A percentile compares a stretch with the other conserved stretches of the same genome.
Evolutionary conservation across 345 rosid species (phyloP).

Genomic region (Theobroma cacao): DNA sequence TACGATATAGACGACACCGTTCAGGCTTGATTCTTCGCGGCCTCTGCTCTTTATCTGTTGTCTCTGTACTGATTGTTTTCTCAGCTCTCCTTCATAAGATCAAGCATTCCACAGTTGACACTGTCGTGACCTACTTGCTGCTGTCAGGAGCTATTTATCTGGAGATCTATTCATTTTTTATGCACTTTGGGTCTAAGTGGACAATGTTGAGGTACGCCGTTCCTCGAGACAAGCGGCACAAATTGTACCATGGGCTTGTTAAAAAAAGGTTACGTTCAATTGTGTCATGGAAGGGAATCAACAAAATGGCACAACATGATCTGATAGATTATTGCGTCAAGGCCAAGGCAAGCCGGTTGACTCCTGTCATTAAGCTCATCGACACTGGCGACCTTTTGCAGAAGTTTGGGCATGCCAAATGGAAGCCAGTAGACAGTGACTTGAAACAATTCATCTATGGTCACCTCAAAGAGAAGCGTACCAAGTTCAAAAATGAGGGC

Average conservation of each 20-base stretch:
- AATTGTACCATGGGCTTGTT: not conserved
- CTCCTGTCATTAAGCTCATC: not conserved
- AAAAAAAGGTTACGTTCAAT: not conserved
- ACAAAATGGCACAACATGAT: constrained; percentile 20
- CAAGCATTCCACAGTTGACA: not conserved
- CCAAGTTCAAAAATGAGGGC: not conserved
- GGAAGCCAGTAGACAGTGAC: not conserved
- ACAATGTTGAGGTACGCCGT: not conserved
- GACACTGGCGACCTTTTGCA: not conserved
- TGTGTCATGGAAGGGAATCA: not conserved
- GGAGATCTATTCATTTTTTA: constrained; percentile 13
- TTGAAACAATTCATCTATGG: not conserved
- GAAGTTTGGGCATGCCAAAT: not conserved
- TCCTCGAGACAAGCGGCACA: not conserved
- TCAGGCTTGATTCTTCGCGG: constrained; percentile 25
- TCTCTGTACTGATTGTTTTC: constrained; percentile 15
- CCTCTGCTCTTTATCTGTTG: constrained; percentile 11
- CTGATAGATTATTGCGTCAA: constrained; percentile 13
- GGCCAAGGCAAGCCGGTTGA: too few species aligned
- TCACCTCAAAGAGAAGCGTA: constrained; percentile 3
- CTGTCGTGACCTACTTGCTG: constrained; percentile 15
- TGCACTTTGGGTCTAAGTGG: constrained; percentile 16
- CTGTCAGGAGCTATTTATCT: constrained; percentile 17
- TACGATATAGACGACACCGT: constrained; percentile 11
- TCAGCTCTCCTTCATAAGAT: not conserved